Conservation (phyloP, 2,329 filamentous ascomycete species). For the Exophiala aquamarina region DNA sequence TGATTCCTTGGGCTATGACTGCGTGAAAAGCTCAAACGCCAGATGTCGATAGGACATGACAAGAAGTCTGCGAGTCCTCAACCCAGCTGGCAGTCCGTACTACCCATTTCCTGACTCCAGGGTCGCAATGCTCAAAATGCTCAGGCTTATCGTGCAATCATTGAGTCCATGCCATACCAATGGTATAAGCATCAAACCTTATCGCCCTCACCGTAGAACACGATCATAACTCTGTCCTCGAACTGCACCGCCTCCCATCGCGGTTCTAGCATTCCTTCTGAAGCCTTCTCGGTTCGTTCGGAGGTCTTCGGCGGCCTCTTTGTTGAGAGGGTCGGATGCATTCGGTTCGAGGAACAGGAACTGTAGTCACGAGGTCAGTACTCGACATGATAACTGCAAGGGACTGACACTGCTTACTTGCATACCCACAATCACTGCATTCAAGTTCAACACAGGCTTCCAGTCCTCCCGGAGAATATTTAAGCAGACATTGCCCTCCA, state of each 20-base stretch:
- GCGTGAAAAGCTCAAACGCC: no score
- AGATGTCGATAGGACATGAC: no score
- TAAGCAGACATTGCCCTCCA: slow-evolving; percentile 95
- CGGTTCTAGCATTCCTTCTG: slow-evolving; percentile 81
- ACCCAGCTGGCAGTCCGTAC: no score
- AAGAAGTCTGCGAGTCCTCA: no score
- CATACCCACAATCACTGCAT: slow-evolving; percentile 92
- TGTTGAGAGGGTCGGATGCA: slow-evolving; percentile 94
- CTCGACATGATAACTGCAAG: background rate
- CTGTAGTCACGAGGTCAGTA: slow-evolving; percentile 43
- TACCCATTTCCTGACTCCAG: no score
- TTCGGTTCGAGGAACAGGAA: slow-evolving; percentile 98
- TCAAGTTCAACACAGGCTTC: slow-evolving; percentile 97
- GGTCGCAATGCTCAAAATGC: no score
- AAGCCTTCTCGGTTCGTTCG: slow-evolving; percentile 82
- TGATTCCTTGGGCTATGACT: no score
- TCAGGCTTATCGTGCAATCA: no score
- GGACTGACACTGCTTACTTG: slow-evolving; percentile 57
- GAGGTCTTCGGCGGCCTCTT: slow-evolving; percentile 93
- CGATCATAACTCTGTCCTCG: slow-evolving; percentile 73
- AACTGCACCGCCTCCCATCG: slow-evolving; percentile 79
- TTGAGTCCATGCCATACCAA: no score
- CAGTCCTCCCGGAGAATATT: slow-evolving; percentile 98
- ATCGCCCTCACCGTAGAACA: slow-evolving; percentile 47
- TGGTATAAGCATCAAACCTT: no score